phyloP scores from a whole-genome alignment of 371 early-diverging fungal species.

The Mucor sp. region DNA sequence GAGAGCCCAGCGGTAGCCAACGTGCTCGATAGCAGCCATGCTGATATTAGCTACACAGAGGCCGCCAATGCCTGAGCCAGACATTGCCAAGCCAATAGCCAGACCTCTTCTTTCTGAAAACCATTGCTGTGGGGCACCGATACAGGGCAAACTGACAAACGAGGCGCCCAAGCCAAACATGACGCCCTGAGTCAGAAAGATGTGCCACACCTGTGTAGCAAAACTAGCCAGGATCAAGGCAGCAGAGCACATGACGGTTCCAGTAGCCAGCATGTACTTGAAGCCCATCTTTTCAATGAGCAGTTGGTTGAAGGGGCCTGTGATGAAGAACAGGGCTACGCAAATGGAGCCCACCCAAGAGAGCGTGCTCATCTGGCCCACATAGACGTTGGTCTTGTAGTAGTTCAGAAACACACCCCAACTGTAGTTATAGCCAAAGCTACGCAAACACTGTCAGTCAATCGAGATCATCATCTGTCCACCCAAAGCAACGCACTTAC shows the following conservation, averaged over 20 bases:
- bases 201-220: conserved; percentile 43
- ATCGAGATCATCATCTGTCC: neutral
- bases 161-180: conserved; percentile 54
- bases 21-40: conserved; percentile 50
- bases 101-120: conserved; percentile 69
- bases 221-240: conserved; percentile 68
- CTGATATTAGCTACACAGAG: conserved; percentile 69
- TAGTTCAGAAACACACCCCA: conserved; percentile 33
- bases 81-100: conserved; percentile 73
- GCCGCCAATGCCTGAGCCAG: conserved; percentile 84
- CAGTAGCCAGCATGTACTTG: conserved; percentile 49
- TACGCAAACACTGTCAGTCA: neutral
- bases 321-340: conserved; percentile 32
- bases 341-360: conserved; percentile 43
- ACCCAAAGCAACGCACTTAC: conserved; percentile 4
- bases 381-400: conserved; percentile 25
- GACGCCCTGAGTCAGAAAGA: conserved; percentile 36
- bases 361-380: conserved; percentile 24
- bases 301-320: conserved; percentile 31
- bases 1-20: conserved; percentile 64
- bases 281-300: conserved; percentile 57
- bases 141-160: conserved; percentile 29
- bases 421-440: conserved; percentile 37
- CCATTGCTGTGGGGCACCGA: conserved; percentile 75
- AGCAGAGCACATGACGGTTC: conserved; percentile 46